Base-by-base conservation (phyloP, 768 basidiomycete genomes). In the Tubosaeta sp. region DNA sequence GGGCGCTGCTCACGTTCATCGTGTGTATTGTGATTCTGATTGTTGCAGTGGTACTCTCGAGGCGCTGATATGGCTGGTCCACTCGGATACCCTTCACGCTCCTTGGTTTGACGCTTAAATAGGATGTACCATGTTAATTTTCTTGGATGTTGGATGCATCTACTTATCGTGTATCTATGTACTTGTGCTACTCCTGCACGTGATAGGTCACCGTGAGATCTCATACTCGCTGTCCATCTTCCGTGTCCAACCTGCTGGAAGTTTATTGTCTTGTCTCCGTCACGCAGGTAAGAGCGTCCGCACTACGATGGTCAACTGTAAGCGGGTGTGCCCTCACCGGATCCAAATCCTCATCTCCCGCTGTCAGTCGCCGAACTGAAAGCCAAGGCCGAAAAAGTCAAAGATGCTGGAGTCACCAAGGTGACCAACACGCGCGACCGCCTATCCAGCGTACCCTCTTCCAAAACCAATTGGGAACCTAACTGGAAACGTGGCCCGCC, bases 391-490 rank as follows among this genome's bases (percentile, higher is more conserved):
- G 64, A 67, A 19, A 82, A 79, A 50, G 82, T 75, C n/a, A 83
- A 83, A 50, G 79, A 81, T 61, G 73, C 74, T 2, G 68, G 78
- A 16, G 73, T 80, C 14, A 70, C 73, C 51, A 82, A 76, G 60
- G 46, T 81, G 46, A 72, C 77, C 53, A 73, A 74, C 65, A 79
- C 82, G 19, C 75, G 75, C 57, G 84, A 86, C 67, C 73, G 75
- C 21, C 76, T 76, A 58, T 39, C 43, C n/a, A 85, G 84, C 57
- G 68, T 75, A 6, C 76, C 84, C 3, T 66, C 84, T 60, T 78
- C 77, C 51, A 80, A 81, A 49, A 79, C 81, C 8, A 83, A 77
- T 55, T 86, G 83, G 82, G 78, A 86, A 63, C 66, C 82, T 18
- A 66, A 67, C 52, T 80, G 76, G 59, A 79, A 77, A 22, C 67